Evolutionary conservation across 305 asterid species (phyloP), one percentile per base, ranked within the genome.

Genomic region (Rubia balearica): DNA sequence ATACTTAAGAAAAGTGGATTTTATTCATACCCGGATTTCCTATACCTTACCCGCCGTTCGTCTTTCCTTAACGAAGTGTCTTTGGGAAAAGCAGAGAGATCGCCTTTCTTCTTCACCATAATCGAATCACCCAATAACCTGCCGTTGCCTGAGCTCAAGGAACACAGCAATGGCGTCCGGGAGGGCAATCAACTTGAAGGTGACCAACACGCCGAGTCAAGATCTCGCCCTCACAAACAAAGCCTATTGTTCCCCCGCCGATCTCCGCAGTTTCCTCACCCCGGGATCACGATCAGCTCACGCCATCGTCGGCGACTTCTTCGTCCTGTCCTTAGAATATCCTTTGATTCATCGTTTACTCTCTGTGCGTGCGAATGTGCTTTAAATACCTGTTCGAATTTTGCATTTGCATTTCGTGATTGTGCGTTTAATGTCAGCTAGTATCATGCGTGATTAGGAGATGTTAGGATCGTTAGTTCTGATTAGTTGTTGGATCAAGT

Each of bases 221-320:
- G 97, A 91, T 81, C 98, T 94, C 67, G 98, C 86, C 0, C 71
- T 65, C 66, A 87, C 96, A n/a, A 94, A 94, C 76, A 82, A 83
- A 71, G 96, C 96, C 64, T 93, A 84, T 78, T 86, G 90, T 75
- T 83, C 89, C 7, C 86, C 90, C 8, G 45, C 85, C 76, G 97
- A 93, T 91, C 83, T 85, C 82, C 85, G 87, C 6, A 81, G 75
- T 71, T 91, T 89, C 86, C 42, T 84, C 51, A 84, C 81, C 3
- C 87, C 91, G 72, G 96, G 93, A 85, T 83, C 96, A 61, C 78
- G 78, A 42, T 74, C 78, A 68, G 92, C 93, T 42, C 85, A 76
- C 75, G 99, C 86, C 59, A 64, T 79, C 76, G 63, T 91, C 71
- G 87, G 85, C 71, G 94, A 94, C 71, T 84, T 80, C 7, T 86